phyloP scores from a whole-genome alignment of 768 basidiomycete genomes.

The Rhizopogon vulgaris region DNA sequence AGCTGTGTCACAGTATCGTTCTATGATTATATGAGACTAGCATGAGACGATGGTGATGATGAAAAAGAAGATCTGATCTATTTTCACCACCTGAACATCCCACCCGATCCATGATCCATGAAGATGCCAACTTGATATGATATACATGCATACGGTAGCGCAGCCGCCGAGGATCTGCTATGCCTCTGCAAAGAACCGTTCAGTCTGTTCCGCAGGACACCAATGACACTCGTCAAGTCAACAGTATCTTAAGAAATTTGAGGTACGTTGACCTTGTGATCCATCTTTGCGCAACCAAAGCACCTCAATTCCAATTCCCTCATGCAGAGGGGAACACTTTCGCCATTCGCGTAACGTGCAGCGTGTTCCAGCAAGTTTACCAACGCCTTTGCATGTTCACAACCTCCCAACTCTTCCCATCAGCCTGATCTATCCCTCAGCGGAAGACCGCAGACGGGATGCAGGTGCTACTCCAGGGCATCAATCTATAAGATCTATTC shows the following conservation, averaged over 20 bases:
- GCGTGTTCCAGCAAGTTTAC: conserved; percentile 14
- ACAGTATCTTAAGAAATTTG: conserved; percentile 21
- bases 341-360: conserved; percentile 54
- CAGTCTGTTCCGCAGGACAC: not conserved
- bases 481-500: conserved; percentile 6
- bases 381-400: conserved; percentile 19
- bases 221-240: conserved; percentile 18
- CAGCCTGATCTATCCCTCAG: conserved; percentile 30
- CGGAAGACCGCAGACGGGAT: not conserved
- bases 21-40: not conserved
- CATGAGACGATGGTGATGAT: not conserved
- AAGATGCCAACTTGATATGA: not conserved
- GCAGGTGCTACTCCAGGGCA: not conserved
- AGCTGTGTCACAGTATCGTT: not conserved
- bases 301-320: not conserved
- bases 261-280: conserved; percentile 12
- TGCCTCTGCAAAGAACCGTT: not conserved
- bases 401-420: conserved; percentile 42
- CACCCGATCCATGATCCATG: not conserved
- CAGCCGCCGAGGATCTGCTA: not conserved
- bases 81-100: not conserved
- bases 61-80: too few relatives aligned
- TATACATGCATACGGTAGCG: not conserved
- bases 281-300: not conserved
- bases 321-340: conserved; percentile 62